These are phyloP conservation scores for Capronia epimyces DNA, from an alignment of 2,329 filamentous ascomycete species.

Conservation along the genomic window DNA sequence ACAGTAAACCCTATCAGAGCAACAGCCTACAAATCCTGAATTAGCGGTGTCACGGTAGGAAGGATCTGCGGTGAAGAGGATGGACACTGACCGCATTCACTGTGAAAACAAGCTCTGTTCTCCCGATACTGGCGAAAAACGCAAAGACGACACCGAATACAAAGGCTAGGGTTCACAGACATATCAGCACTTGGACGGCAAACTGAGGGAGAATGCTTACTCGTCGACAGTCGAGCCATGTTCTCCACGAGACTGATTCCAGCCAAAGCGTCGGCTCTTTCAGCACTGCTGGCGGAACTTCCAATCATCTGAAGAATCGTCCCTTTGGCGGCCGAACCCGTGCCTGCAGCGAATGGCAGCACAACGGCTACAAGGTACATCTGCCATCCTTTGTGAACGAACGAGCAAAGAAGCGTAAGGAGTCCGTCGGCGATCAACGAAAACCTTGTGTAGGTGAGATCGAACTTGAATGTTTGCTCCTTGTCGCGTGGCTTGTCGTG, in stretches of 20 bases:
- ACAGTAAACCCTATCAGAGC: conserved; percentile 27
- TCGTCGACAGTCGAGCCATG: conserved; percentile 58
- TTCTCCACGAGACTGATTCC: conserved; percentile 67
- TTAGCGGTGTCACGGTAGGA: not conserved
- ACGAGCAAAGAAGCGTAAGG: conserved; percentile 58
- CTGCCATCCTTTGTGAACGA: conserved; percentile 61
- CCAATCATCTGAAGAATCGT: conserved; percentile 68
- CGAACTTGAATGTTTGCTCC: conserved; percentile 51
- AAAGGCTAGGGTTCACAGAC: conserved; percentile 36
- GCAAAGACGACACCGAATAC: conserved; percentile 65
- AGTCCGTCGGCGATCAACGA: conserved; percentile 60
- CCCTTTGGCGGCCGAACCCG: conserved; percentile 64
- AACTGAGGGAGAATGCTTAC: conserved; percentile 15
- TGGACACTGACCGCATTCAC: conserved; percentile 50
- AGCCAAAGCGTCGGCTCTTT: conserved; percentile 61
- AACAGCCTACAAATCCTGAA: conserved; percentile 11
- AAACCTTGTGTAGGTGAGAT: conserved; percentile 62
- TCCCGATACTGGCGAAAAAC: conserved; percentile 55
- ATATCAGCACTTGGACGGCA: not conserved
- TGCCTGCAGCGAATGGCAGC: conserved; percentile 63
- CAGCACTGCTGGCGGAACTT: conserved; percentile 37
- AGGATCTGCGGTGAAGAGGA: not conserved
- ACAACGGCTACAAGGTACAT: conserved; percentile 62
- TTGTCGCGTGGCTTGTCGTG: conserved; percentile 13
- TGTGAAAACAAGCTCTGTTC: conserved; percentile 59